Evolutionary conservation across 805 yeast genomes (phyloP).

Genomic region (Sugiyamaella boreocaroliniensis): DNA sequence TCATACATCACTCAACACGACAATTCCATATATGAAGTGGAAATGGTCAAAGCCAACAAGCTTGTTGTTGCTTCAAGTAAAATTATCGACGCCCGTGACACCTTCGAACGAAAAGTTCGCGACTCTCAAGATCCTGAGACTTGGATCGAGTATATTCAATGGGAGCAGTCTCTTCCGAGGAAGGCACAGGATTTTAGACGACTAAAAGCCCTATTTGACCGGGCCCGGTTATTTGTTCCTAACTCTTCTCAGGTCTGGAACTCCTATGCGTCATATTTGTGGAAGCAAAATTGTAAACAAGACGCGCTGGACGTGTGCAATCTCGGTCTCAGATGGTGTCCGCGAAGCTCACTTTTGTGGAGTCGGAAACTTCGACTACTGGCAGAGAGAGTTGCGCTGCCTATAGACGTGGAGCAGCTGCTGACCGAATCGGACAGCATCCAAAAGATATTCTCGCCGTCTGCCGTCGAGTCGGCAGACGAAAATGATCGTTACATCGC

Average conservation of each 20-base stretch:
- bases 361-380: neutral
- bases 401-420: neutral
- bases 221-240: constrained; percentile 17
- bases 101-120: constrained; percentile 17
- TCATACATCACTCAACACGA: constrained; percentile 21
- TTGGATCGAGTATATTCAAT: constrained; percentile 25
- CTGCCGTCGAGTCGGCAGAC: neutral
- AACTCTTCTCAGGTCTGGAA: constrained; percentile 24
- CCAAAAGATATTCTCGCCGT: neutral
- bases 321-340: neutral
- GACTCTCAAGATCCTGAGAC: constrained; percentile 9
- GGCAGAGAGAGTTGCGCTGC: neutral
- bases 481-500: neutral
- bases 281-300: neutral
- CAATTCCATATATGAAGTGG: constrained; percentile 23
- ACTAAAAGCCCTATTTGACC: constrained; percentile 23
- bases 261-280: constrained; percentile 23
- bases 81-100: constrained; percentile 7
- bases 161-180: constrained; percentile 10
- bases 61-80: constrained; percentile 14
- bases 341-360: neutral
- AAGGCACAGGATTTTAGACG: neutral
- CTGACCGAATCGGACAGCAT: neutral
- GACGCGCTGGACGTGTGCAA: neutral
- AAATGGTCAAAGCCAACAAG: constrained; percentile 22